Base-by-base conservation (phyloP, 2,329 filamentous ascomycete species). In the Botryotinia calthae region DNA sequence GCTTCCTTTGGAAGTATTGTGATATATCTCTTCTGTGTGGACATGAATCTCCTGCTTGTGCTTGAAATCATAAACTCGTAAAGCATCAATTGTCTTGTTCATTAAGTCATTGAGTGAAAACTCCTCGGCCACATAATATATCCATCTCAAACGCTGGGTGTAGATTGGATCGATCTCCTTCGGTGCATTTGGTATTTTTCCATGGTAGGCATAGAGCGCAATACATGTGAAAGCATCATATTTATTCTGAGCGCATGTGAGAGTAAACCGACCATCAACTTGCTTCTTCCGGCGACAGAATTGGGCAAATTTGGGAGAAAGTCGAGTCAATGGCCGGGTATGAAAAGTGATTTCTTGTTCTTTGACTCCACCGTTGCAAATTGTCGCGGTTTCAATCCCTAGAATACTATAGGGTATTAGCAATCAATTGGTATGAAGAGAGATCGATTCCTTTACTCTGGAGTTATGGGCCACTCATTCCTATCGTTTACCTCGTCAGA, bases 381-480 rank as follows among this genome's bases (percentile, higher is more conserved):
- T 59, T 7, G 66, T 61, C n/a, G 54, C 54, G 16, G 66, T 69
- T 69, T 69, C 51, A 34, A 42, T 69, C 9, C 66, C 66, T n/a
- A 69, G 3, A 34, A 69, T 69, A 7, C 66, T 69, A n/a, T 18
- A n/a, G 20, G 4, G 16, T 18, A 44, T 69, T 20, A 69, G 66
- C 22, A 34, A 16, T 31, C 12, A 44, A 25, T 16, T 34, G 10
- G 7, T 31, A 20, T 44, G 9, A 20, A 1, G 4, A 7, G 0
- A 61, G 25, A 18, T 16, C 22, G 18, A 18, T 9, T 10, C 12
- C 16, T n/a, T 69, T 61, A 69, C 66, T 69, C 66, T 61, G 66
- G 54, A 59, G 48, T 61, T 16, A 69, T 69, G n/a, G 66, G 66
- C 66, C 66, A 69, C 20, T 61, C 51, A n/a, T 56, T 67, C 64